Base-by-base conservation (phyloP, 192 early-diverging fungal genomes). In the Neocallimastix lanati region DNA sequence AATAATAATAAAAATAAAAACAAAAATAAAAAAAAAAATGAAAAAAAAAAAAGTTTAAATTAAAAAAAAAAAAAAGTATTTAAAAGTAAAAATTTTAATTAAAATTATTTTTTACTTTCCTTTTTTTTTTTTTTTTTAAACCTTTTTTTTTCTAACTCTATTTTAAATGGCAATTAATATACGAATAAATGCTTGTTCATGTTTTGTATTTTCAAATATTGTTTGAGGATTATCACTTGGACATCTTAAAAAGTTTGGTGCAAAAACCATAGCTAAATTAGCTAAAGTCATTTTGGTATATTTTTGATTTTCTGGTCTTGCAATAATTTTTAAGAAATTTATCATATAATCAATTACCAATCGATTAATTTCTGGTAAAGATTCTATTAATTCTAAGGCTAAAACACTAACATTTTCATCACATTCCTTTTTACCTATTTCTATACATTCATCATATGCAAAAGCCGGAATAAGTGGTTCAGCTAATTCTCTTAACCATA, bases 251-350 rank as follows among this genome's bases (percentile, higher is more conserved):
- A 97, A 92, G 50, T 93, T 93, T 28, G 97, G 97, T 21, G 95
- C 96, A 88, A 97, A 97, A 12, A 98, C 94, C 88, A 98, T 93
- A 12, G 97, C 97, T 78, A 98, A 82, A 79, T 97, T 98, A 80
- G 88, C 86, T 29, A 92, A 83, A 29, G 89, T 92, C 97, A 98
- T 98, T 85, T 93, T 92, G 21, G 97, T 98, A 16, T 87, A 80
- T 30, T 91, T 87, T 50, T 87, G 89, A 25, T 94, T 91, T 30
- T 84, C 80, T 11, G 92, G 91, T 29, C 90, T 88, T 28, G 91
- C 92, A 80, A 98, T 90, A 29, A 89, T 84, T 82, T 93, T 88
- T 78, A 98, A 85, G 82, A 97, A 97, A 78, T 89, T 82, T 30
- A 95, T 87, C 82, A 96, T 87, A 80, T 92, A 97, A 18, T 90